Base-by-base conservation (phyloP, 2,329 filamentous ascomycete species). In the Colletotrichum abscissum region DNA sequence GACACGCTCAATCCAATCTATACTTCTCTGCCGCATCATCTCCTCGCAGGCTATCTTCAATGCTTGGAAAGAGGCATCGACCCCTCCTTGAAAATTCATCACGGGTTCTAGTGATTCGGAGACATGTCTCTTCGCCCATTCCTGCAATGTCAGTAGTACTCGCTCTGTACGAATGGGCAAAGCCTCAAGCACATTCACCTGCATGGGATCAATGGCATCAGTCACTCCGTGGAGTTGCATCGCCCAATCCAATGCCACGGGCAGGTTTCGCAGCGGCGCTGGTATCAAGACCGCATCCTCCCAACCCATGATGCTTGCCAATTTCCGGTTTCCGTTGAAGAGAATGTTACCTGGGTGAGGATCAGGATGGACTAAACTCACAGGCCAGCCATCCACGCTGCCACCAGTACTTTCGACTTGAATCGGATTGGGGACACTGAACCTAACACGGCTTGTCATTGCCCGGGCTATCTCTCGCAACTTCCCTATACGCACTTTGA, bases 241-340 rank as follows among this genome's bases (percentile, higher is more conserved):
- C 22, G 46, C 14, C 26, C 22, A 14, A 8, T 68, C 62, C 1
- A 74, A 16, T 8, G 63, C 19, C n/a, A n/a, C 57, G n/a, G 71
- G 55, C 9, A 33, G 54, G 2, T 58, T 49, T 19, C 42, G 30
- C 57, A 75, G 57, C 12, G 59, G 38, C 22, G 62, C 70, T 1
- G 75, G 75, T 42, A 75, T 55, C 16, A 72, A 22, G 1, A 55
- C 38, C n/a, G 67, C 63, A 33, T 65, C 38, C 14, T 75, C 75
- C 71, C 74, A 76, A 3, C 73, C 75, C 57, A 76, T 35, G 8
- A 76, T 54, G 49, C 62, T 63, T 3, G 54, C 19, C 16, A 75
- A 46, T 26, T 64, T 24, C 6, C 46, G 42, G 19, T 54, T 24
- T 5, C 28, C 49, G 42, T 66, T 65, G 8, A 72, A 42, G 4